These are phyloP conservation scores for Blastobotrys mokoenaii DNA, from an alignment of 805 yeast genomes.

Conservation along the genomic window DNA sequence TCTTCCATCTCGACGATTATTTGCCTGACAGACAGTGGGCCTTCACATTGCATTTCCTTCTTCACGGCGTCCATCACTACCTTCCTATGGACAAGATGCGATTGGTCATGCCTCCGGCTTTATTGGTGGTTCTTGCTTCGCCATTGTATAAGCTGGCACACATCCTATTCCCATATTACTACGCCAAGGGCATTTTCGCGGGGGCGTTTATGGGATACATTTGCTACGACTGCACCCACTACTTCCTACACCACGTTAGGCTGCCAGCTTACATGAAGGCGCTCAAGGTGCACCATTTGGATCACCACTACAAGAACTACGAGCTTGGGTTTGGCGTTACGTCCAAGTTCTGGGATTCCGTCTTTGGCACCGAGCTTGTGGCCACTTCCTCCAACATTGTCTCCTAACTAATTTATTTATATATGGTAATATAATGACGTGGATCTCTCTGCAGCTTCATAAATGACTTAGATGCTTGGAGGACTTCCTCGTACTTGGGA, in stretches of 20 bases:
- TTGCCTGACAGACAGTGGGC: conserved; percentile 74
- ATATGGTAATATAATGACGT: not conserved
- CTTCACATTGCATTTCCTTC: conserved; percentile 74
- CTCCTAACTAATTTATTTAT: not conserved
- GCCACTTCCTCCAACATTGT: conserved; percentile 15
- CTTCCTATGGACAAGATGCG: conserved; percentile 93
- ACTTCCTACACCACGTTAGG: conserved; percentile 80
- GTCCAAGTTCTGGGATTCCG: conserved; percentile 84
- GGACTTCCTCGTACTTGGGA: too few relatives aligned
- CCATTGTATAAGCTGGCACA: conserved; percentile 83
- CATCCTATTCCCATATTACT: conserved; percentile 62
- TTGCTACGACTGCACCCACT: conserved; percentile 88
- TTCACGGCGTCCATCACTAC: conserved; percentile 96
- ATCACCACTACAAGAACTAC: conserved; percentile 95
- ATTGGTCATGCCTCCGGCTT: conserved; percentile 93
- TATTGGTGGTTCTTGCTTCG: conserved; percentile 58
- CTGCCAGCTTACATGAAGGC: conserved; percentile 71
- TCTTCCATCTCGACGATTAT: conserved; percentile 84
- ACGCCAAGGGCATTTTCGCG: conserved; percentile 88
- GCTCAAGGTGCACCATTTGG: conserved; percentile 84
- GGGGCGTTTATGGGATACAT: conserved; percentile 96
- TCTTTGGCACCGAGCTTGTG: conserved; percentile 74
- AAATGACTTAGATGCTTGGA: too few relatives aligned
- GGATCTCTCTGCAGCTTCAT: not conserved
- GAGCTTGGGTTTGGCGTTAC: conserved; percentile 97